Conservation (phyloP, 768 basidiomycete species). For the Austroboletus eburneus region DNA sequence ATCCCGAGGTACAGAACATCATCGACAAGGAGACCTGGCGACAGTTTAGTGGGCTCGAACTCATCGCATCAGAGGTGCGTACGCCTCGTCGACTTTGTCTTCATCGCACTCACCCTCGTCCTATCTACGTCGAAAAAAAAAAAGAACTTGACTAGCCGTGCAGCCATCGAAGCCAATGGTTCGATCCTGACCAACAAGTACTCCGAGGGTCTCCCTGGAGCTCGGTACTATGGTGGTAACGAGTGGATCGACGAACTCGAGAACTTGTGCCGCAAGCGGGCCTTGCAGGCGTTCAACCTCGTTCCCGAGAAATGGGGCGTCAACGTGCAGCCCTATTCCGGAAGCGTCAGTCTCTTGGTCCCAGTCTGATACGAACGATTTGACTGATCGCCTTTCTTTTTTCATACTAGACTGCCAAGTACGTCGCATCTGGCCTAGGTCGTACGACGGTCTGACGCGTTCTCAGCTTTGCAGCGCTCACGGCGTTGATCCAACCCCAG, state of each 20-base stretch:
- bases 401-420: conserved; percentile 77
- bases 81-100: neutral
- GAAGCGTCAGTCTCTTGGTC: conserved; percentile 55
- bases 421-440: conserved; percentile 27
- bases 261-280: conserved; percentile 90
- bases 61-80: conserved; percentile 95
- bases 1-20: conserved; percentile 95
- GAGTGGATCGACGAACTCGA: conserved; percentile 98
- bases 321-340: conserved; percentile 98
- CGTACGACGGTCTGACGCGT: no score
- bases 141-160: conserved; percentile 93
- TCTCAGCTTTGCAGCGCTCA: conserved; percentile 96
- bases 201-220: conserved; percentile 98
- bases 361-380: neutral
- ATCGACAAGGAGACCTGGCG: conserved; percentile 99
- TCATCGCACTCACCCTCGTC: conserved; percentile 1
- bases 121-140: neutral
- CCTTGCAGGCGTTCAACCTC: conserved; percentile 93
- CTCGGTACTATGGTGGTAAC: conserved; percentile 97
- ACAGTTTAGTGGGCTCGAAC: conserved; percentile 95
- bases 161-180: conserved; percentile 97
- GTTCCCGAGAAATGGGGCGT: conserved; percentile 94
- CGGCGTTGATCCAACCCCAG: conserved; percentile 93
- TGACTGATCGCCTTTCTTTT: conserved; percentile 13
- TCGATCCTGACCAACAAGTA: conserved; percentile 99